Percentiles rank a stretch among this genome's conserved stretches.
These are phyloP conservation scores for Steccherinum ochraceum DNA, from an alignment of 768 basidiomycete species.

Conservation along the genomic window DNA sequence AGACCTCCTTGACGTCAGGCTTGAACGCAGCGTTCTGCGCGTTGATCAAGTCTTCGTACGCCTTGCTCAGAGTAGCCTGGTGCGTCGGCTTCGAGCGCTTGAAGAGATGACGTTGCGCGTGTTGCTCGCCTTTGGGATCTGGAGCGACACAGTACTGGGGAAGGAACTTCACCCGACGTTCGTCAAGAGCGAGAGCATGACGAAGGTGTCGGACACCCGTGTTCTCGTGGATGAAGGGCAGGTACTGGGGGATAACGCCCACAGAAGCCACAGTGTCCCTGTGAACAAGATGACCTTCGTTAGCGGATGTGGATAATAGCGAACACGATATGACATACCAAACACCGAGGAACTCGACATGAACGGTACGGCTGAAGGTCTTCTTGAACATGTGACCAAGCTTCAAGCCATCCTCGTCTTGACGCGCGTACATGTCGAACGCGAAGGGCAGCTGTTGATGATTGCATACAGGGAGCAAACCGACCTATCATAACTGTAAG, in stretches of 20 bases:
- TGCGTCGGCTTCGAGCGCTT: neutral
- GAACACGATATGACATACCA: conserved; percentile 29
- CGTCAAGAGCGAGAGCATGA: conserved; percentile 58
- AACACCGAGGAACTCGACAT: conserved; percentile 45
- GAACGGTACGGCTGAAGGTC: conserved; percentile 35
- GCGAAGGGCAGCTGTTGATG: conserved; percentile 25
- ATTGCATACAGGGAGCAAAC: conserved; percentile 23
- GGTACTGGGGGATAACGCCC: conserved; percentile 39
- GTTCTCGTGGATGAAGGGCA: conserved; percentile 51
- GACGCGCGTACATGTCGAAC: conserved; percentile 14
- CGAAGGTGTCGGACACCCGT: conserved; percentile 51
- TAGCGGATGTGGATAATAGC: neutral
- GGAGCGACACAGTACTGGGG: conserved; percentile 15
- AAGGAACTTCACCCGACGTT: conserved; percentile 49
- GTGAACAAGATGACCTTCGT: neutral
- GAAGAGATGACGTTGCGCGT: neutral
- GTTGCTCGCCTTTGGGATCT: conserved; percentile 15
- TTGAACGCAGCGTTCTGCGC: conserved; percentile 13
- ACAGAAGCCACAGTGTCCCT: conserved; percentile 69
- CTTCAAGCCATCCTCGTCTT: conserved; percentile 11
- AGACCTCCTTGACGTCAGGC: conserved; percentile 52
- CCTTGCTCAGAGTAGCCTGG: neutral
- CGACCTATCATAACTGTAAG: conserved; percentile 20
- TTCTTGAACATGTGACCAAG: conserved; percentile 30
- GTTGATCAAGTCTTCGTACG: conserved; percentile 15